Evolutionary conservation across 495 filamentous ascomycete genomes (phyloP), one percentile per base, ranked within the genome.

Genomic region (Saxophila tyrrhenica): DNA sequence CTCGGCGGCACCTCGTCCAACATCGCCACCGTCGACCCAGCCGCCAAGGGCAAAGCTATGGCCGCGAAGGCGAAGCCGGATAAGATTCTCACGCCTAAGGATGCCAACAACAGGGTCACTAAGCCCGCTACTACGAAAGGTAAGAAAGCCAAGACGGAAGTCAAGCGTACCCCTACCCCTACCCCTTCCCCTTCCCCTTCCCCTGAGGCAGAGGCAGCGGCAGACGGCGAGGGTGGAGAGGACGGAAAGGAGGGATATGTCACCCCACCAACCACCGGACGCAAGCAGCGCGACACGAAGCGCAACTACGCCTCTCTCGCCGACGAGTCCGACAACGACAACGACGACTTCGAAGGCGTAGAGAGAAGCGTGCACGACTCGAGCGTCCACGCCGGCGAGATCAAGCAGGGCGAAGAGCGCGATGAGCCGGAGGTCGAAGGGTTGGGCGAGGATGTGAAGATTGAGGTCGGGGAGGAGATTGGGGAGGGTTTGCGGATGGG

Each of bases 241-340:
- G n/a, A n/a, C n/a, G n/a, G n/a, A n/a, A n/a, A n/a, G n/a, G n/a
- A n/a, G n/a, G n/a, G n/a, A n/a, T n/a, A n/a, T n/a, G 21, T 39
- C 3, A 44, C 51, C 8, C n/a, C n/a, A n/a, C 42, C 41, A n/a
- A 54, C 11, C 17, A 23, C 15, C 20, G 41, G 51, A 5, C 23
- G 24, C 3, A 54, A 54, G 51, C 51, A 42, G n/a, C 41, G 17
- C 3, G 25, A 42, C 19, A 11, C 24, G 1, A 54, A 54, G 51
- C 41, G 51, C 24, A 42, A 54, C 25, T 54, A 54, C 39, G 51
- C 51, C 10, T 10, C 1, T 21, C 22, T 54, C 2, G 41, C 51
- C 7, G 51, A 45, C 16, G 52, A 48, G 25, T 51, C 48, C 13
- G 55, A 8, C 39, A 29, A 16, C 24, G 51, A 45, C 19, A 44